phyloP scores from a whole-genome alignment of 2,329 filamentous ascomycete genomes.

The Colletotrichum gloeosporioides region DNA sequence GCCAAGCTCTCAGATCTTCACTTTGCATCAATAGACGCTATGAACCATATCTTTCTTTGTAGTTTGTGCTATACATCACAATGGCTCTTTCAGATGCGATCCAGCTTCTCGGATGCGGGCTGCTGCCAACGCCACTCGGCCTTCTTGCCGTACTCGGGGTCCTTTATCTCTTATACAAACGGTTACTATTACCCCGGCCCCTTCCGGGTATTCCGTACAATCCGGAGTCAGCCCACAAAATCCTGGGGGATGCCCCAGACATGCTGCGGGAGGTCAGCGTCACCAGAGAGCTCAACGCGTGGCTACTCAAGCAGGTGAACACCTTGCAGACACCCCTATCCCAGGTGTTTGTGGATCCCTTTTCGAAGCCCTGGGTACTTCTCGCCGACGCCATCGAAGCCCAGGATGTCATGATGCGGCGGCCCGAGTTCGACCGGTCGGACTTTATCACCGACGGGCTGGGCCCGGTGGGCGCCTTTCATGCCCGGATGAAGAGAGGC shows the following conservation, averaged over 20 bases:
- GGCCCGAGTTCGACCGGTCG: constrained; percentile 48
- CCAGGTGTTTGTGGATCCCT: constrained; percentile 52
- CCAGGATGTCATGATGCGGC: constrained; percentile 48
- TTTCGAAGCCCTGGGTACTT: constrained; percentile 46
- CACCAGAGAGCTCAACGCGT: background rate
- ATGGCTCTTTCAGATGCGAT: background rate
- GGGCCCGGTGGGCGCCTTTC: constrained; percentile 33
- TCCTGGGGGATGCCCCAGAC: background rate
- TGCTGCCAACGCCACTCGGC: background rate
- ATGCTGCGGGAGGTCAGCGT: background rate
- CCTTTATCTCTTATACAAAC: background rate
- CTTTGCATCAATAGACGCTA: background rate
- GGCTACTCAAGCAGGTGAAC: background rate
- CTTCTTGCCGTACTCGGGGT: background rate
- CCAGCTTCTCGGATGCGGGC: background rate
- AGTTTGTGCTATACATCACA: background rate
- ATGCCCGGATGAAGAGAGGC: constrained; percentile 35
- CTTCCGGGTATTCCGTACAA: background rate
- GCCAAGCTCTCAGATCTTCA: background rate
- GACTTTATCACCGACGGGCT: background rate
- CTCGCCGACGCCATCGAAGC: constrained; percentile 36
- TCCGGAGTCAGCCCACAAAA: background rate
- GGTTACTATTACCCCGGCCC: background rate
- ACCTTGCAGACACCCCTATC: constrained; percentile 44
- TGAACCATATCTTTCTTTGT: background rate